Evolutionary conservation across 225 moss, liverwort and hornwort species (phyloP), one percentile per base, ranked within the genome.

Genomic region (Rhytidiadelphus loreus): DNA sequence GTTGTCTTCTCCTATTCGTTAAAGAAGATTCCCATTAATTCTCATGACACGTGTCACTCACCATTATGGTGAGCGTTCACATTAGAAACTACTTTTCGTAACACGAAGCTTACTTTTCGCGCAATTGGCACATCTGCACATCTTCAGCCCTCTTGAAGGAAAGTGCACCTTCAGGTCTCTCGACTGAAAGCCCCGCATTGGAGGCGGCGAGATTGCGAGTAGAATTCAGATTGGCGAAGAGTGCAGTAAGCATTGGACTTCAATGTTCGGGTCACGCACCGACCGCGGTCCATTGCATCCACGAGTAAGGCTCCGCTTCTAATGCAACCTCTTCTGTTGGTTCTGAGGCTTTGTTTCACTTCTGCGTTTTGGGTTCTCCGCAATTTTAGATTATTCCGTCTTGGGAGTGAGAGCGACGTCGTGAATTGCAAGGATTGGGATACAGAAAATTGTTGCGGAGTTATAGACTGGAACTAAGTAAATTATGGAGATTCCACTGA

Each of bases 221-320:
- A 64, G 82, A 82, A 53, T 57, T 57, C 25, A 60, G 37, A 60
- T 50, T 85, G 75, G 61, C 46, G 6, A 58, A 74, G 75, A 32
- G 46, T 5, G 63, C 44, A 33, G 24, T 9, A 39, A n/a, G 57
- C 14, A 41, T 70, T 87, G 53, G 2, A 71, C n/a, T 68, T 84
- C 91, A 72, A 94, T 94, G 93, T 88, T 92, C 72, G 78, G 76
- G 77, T 84, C 86, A 79, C 88, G 88, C 62, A 37, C 66, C 41
- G 41, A 72, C 30, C 91, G 93, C 71, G 82, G 69, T 73, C 88
- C 41, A 19, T 46, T 89, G 66, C 83, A 83, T 57, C 30, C 90
- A 39, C 90, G 92, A 20, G 93, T 94, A 81, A 87, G 92, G 85
- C 65, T 84, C 43, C 60, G 52, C 88, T 61, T 59, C 82, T 6